phyloP scores from a whole-genome alignment of 2,329 filamentous ascomycete genomes.

The Ophiostoma tasmaniense region DNA sequence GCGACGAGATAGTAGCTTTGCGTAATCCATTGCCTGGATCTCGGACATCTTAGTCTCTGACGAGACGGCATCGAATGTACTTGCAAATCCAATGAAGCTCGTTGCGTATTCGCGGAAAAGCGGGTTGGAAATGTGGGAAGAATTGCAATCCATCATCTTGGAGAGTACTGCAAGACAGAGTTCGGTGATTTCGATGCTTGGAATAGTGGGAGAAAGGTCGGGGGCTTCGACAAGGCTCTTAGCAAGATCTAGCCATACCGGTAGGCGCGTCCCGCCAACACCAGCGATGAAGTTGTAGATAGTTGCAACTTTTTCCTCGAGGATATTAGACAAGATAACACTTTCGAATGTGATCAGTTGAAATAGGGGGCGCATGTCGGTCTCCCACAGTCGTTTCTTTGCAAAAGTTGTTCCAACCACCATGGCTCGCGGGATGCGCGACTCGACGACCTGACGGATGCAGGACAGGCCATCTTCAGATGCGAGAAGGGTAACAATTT shows the following conservation, averaged over 20 bases:
- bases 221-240: not conserved
- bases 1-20: not conserved
- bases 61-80: not conserved
- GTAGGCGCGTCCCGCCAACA: constrained; percentile 26
- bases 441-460: constrained; percentile 7
- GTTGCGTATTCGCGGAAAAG: not conserved
- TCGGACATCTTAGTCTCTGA: not conserved
- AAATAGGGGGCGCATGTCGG: constrained; percentile 24
- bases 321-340: constrained; percentile 30
- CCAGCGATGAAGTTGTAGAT: constrained; percentile 32
- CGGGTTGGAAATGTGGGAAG: constrained; percentile 19
- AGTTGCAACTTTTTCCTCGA: constrained; percentile 31
- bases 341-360: constrained; percentile 29
- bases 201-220: not conserved
- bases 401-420: not conserved
- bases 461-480: constrained; percentile 13
- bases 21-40: constrained; percentile 9
- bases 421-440: constrained; percentile 1
- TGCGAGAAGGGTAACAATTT: not conserved
- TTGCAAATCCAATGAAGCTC: not conserved
- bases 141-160: constrained; percentile 21
- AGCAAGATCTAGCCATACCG: constrained; percentile 28
- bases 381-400: constrained; percentile 10
- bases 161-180: constrained; percentile 18
- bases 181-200: constrained; percentile 15